These are phyloP conservation scores for Cylindrotheca fusiformis DNA, from an alignment of 108 stramenopile genomes.

Conservation along the genomic window DNA sequence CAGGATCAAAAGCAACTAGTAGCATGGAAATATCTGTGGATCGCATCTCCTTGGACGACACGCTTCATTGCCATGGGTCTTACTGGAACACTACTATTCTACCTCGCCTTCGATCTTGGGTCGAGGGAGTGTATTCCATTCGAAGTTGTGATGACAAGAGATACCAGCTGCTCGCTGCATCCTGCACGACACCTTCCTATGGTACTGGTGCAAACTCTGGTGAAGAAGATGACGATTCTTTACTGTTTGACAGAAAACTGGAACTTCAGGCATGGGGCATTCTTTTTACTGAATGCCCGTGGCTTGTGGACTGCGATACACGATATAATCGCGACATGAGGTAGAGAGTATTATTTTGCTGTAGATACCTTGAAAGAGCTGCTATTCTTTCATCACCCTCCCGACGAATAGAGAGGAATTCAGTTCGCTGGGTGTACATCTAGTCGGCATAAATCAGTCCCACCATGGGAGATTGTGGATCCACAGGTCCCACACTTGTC, in stretches of 20 bases:
- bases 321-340: slow-evolving; percentile 10
- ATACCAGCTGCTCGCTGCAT: slow-evolving; percentile 52
- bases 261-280: slow-evolving; percentile 34
- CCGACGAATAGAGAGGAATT: too few species aligned
- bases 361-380: too few species aligned
- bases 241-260: too few species aligned
- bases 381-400: too few species aligned
- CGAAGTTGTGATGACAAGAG: slow-evolving; percentile 61
- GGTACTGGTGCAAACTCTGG: neutral
- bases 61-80: slow-evolving; percentile 45
- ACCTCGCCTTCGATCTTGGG: slow-evolving; percentile 67
- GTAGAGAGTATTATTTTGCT: too few species aligned
- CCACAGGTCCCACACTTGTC: too few species aligned
- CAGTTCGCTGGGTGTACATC: too few species aligned
- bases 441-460: too few species aligned
- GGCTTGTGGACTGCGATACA: slow-evolving; percentile 36
- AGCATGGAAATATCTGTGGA: slow-evolving; percentile 46
- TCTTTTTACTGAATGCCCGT: slow-evolving; percentile 59
- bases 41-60: slow-evolving; percentile 68
- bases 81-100: slow-evolving; percentile 59
- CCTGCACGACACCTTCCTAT: neutral
- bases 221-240: slow-evolving; percentile 6
- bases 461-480: too few species aligned
- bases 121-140: slow-evolving; percentile 67
- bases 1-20: too few species aligned